Evolutionary conservation across 768 basidiomycete species (phyloP), one percentile per base, ranked within the genome.

Genomic region (Lactarius tabidus): DNA sequence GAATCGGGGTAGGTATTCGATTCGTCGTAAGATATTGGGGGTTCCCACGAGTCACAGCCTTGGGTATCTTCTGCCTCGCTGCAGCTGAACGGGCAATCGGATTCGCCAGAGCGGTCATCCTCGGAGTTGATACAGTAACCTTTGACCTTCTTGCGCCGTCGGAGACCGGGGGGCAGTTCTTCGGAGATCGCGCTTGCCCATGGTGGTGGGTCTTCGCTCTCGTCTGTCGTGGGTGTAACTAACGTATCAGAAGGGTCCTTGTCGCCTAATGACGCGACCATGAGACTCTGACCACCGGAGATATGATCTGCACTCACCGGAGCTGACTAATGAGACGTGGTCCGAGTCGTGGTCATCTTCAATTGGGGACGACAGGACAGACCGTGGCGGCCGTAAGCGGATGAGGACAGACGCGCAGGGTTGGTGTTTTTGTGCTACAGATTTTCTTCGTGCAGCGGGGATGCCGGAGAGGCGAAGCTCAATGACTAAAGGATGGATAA

Each of bases 41-140:
- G 59, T 12, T 71, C 41, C 51, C 60, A 26, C 63, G 60, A 3
- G 66, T 59, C 4, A 57, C 63, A 23, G 62, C 57, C 9, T 33
- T 54, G 51, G 61, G 63, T 12, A 60, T 68, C 74, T 31, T 74
- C 75, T 6, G 60, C 69, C 9, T 73, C 70, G 5, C 64, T 70
- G 7, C 77, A 74, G 20, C 68, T 69, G 31, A 59, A 67, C 6
- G 70, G 76, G 41, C 78, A 78, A 63, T 82, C 83, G 1, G 82
- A 79, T 67, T 79, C 74, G 52, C 75, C 6, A 76, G 64, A 38
- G 18, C 15, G 38, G 26, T 70, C 69, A 15, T 70, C 67, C 28
- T 53, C 69, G 0, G 67, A 65, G 39, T 63, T 23, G 36, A 70
- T 57, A 45, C 54, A 36, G 38, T 65, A 70, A 9, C 60, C 64